These are phyloP conservation scores for Pleurotus salmoneostramineus DNA, from an alignment of 768 basidiomycete species.

Conservation along the genomic window DNA sequence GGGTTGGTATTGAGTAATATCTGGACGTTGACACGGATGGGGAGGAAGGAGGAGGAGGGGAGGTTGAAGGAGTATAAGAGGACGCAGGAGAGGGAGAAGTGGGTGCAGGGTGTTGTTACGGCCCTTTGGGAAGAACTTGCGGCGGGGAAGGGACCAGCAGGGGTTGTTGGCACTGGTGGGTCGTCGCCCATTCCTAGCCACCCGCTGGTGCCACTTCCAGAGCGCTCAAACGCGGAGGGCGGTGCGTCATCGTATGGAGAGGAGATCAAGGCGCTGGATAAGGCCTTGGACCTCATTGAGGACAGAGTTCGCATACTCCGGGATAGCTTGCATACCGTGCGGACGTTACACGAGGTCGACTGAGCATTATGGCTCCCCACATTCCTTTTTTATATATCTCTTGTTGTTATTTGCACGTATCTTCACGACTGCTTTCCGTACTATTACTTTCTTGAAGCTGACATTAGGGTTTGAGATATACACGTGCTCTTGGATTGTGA, in stretches of 20 bases:
- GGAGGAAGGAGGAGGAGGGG: conserved; percentile 34
- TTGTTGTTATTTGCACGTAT: too few species aligned
- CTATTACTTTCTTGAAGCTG: too few species aligned
- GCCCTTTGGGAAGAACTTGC: conserved; percentile 72
- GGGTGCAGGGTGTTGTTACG: conserved; percentile 69
- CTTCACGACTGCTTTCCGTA: too few species aligned
- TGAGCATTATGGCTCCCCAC: not conserved
- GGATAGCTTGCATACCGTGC: conserved; percentile 28
- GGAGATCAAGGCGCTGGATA: conserved; percentile 44
- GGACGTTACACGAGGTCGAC: conserved; percentile 8
- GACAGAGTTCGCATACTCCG: conserved; percentile 47
- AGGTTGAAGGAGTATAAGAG: conserved; percentile 47
- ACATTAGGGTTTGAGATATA: too few species aligned
- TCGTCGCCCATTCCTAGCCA: not conserved
- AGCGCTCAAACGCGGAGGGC: conserved; percentile 7
- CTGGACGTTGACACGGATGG: conserved; percentile 52
- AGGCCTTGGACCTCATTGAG: conserved; percentile 55
- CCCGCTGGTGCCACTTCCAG: not conserved
- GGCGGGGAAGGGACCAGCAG: conserved; percentile 30
- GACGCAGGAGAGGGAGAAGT: conserved; percentile 68
- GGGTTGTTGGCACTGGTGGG: conserved; percentile 4
- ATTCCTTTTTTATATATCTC: not conserved
- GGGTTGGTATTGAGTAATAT: conserved; percentile 74
- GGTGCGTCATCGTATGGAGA: conserved; percentile 22
- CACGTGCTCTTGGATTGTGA: too few species aligned